phyloP scores from a whole-genome alignment of 345 rosid species.

The Erucastrum elatum region DNA sequence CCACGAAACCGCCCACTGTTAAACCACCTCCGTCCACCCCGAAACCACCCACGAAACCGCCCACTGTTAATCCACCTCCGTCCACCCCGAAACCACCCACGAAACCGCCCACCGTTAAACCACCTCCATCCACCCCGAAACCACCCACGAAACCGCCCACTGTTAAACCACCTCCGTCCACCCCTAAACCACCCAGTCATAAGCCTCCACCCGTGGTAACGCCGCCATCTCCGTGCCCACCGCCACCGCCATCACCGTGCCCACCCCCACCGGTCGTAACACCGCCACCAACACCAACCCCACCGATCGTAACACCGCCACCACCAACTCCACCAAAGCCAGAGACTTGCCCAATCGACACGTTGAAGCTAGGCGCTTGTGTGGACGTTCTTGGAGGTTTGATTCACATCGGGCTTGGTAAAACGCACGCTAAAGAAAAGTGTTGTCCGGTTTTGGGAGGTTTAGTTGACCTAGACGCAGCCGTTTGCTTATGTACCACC shows the following conservation, averaged over 20 bases:
- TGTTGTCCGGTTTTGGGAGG: neutral
- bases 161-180: conserved; percentile 34
- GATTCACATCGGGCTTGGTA: neutral
- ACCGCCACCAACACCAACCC: neutral
- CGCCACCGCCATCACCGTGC: neutral
- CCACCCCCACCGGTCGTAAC: neutral
- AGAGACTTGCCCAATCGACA: neutral
- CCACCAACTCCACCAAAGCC: neutral
- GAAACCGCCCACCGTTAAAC: too few species aligned
- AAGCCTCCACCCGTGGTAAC: neutral
- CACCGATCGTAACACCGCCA: neutral
- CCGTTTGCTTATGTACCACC: neutral
- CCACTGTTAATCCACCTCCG: conserved; percentile 5
- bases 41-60: conserved; percentile 35
- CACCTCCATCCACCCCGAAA: conserved; percentile 31
- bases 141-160: conserved; percentile 40
- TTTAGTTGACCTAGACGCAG: neutral
- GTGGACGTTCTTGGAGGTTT: neutral
- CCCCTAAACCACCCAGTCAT: neutral
- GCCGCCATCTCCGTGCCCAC: neutral
- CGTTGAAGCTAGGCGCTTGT: neutral
- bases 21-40: conserved; percentile 25
- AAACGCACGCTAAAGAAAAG: neutral
- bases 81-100: too few species aligned
- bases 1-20: neutral